Evolutionary conservation across 139 green algal species (phyloP).

Genomic region (Ettlia oleoabundans): DNA sequence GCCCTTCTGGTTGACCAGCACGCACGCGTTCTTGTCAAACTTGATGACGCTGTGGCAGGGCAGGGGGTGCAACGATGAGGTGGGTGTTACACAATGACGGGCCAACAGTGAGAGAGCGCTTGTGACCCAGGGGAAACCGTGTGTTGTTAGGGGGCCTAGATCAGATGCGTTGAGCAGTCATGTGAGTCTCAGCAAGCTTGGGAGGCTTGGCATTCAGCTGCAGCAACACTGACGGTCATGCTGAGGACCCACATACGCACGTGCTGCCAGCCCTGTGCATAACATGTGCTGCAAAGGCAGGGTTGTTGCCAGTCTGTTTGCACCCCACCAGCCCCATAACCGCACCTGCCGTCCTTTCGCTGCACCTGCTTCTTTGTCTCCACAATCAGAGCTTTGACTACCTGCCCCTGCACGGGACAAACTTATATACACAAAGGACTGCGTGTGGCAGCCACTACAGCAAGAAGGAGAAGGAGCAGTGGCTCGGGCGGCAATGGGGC

Average conservation of each 20-base stretch:
- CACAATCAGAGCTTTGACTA: conserved; percentile 67
- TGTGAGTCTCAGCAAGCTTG: no score
- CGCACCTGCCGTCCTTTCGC: conserved; percentile 42
- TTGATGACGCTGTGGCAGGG: conserved; percentile 44
- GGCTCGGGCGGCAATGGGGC: no score
- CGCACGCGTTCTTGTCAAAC: conserved; percentile 68
- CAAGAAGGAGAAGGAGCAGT: background rate
- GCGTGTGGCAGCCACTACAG: background rate
- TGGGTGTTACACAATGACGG: no score
- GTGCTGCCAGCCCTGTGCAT: background rate
- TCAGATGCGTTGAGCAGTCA: no score
- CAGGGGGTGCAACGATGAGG: background rate
- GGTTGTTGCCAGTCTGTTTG: background rate
- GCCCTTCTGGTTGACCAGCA: conserved; percentile 64
- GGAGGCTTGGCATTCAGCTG: no score
- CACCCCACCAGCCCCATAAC: background rate
- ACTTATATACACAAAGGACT: background rate
- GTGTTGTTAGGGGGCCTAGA: no score
- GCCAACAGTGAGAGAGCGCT: no score
- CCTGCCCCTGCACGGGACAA: conserved; percentile 38
- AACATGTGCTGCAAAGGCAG: background rate
- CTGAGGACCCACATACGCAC: no score
- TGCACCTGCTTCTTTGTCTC: conserved; percentile 67
- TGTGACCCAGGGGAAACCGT: no score
- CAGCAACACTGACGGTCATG: no score